Conservation (phyloP, 345 rosid species). For the Syzygium jambos region DNA sequence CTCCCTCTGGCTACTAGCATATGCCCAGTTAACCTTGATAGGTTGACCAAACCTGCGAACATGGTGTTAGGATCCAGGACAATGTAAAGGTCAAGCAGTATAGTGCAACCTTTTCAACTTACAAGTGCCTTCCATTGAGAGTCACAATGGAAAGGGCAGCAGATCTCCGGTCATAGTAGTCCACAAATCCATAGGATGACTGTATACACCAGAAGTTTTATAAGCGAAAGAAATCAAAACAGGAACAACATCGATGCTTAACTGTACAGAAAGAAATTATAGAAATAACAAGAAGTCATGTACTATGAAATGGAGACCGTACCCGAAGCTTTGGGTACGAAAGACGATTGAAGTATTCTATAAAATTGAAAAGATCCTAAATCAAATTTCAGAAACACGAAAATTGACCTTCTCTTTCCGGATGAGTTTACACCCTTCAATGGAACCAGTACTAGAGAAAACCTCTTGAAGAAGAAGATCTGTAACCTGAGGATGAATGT, state of each 20-base stretch:
- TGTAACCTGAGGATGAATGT: slow-evolving; percentile 63
- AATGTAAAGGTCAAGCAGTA: background rate
- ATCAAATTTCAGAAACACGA: background rate
- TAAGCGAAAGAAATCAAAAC: background rate
- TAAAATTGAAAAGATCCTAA: background rate
- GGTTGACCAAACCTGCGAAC: slow-evolving; percentile 92
- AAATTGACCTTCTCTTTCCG: slow-evolving; percentile 59
- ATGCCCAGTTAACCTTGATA: slow-evolving; percentile 99
- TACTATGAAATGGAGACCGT: background rate
- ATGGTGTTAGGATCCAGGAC: background rate
- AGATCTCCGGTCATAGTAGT: slow-evolving; percentile 84
- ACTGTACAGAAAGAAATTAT: background rate
- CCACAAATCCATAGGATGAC: slow-evolving; percentile 93
- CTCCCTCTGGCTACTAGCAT: slow-evolving; percentile 97
- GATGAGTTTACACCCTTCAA: slow-evolving; percentile 67
- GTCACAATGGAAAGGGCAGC: slow-evolving; percentile 75
- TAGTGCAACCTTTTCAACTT: slow-evolving; percentile 13
- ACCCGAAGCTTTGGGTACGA: background rate
- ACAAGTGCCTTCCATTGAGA: slow-evolving; percentile 88
- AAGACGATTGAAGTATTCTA: background rate
- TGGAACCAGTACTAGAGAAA: slow-evolving; percentile 54
- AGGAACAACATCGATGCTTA: background rate
- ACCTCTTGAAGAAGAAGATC: slow-evolving; percentile 61
- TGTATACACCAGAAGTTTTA: slow-evolving; percentile 14
- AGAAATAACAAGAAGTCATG: background rate